Percentiles rank a stretch among this genome's conserved stretches.
These are phyloP conservation scores for Zymoseptoria pseudotritici DNA, from an alignment of 2,329 filamentous ascomycete species.

Conservation along the genomic window DNA sequence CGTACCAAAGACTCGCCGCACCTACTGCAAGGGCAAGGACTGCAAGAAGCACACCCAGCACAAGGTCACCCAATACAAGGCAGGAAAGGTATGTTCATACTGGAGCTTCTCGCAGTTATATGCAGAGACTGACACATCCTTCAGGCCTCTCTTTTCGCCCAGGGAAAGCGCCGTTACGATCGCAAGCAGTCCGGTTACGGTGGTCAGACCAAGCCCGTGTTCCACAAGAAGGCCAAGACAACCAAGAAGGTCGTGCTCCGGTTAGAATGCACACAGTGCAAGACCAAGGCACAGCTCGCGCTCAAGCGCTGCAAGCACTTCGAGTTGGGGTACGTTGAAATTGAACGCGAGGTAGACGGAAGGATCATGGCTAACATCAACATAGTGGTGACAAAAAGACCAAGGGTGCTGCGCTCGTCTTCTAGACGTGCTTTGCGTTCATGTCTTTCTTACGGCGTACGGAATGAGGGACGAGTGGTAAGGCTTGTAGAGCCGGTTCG, in stretches of 20 bases:
- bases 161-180: conserved; percentile 99
- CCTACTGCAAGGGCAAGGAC: conserved; percentile 94
- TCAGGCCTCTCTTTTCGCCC: conserved; percentile 83
- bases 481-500: conserved; percentile 15
- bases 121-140: conserved; percentile 8
- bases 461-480: conserved; percentile 17
- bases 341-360: background rate
- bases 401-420: conserved; percentile 99
- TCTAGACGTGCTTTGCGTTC: conserved; percentile 58
- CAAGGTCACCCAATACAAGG: conserved; percentile 95
- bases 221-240: conserved; percentile 99
- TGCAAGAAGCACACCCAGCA: conserved; percentile 73
- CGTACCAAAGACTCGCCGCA: conserved; percentile 96
- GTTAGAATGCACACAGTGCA: conserved; percentile 95
- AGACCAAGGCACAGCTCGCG: conserved; percentile 94
- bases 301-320: conserved; percentile 99
- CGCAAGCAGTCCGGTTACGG: conserved; percentile 99
- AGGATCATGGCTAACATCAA: conserved; percentile 26
- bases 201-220: conserved; percentile 99
- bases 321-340: conserved; percentile 79
- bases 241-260: conserved; percentile 99
- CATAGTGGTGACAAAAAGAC: conserved; percentile 99
- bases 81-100: conserved; percentile 63
- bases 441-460: conserved; percentile 29
- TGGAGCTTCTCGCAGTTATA: background rate